Conservation (phyloP, 1,139 yeast species). For the Magnusiomyces suaveolens region DNA sequence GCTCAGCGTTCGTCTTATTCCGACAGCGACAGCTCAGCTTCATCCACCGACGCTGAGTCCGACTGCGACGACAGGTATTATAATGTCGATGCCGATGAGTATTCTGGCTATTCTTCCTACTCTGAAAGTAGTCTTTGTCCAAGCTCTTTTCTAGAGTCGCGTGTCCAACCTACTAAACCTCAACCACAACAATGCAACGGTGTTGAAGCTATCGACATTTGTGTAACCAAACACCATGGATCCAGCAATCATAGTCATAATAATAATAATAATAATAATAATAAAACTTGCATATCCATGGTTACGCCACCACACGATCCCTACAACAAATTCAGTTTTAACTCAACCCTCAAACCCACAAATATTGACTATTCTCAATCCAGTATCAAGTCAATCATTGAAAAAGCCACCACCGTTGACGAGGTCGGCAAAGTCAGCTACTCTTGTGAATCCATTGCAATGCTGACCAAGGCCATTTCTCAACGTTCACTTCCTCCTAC, state of each 20-base stretch:
- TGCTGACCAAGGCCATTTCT: neutral
- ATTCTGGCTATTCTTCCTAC: neutral
- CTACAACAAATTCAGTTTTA: no score
- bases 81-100: conserved; percentile 7
- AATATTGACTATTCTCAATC: neutral
- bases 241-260: neutral
- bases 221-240: neutral
- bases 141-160: no score
- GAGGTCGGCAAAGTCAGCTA: neutral
- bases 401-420: neutral
- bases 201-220: neutral
- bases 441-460: neutral
- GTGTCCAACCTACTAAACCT: neutral
- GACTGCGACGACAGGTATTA: conserved; percentile 7
- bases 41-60: conserved; percentile 8
- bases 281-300: no score
- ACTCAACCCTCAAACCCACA: neutral
- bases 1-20: neutral
- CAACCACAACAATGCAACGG: neutral
- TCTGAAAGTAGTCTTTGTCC: no score
- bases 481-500: conserved; percentile 3
- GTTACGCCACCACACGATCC: no score
- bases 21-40: neutral
- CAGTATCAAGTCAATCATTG: neutral
- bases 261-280: no score